Percentiles rank a stretch among this genome's conserved stretches.
phyloP scores from a whole-genome alignment of 768 basidiomycete species.

The Termitomyces titanicus region DNA sequence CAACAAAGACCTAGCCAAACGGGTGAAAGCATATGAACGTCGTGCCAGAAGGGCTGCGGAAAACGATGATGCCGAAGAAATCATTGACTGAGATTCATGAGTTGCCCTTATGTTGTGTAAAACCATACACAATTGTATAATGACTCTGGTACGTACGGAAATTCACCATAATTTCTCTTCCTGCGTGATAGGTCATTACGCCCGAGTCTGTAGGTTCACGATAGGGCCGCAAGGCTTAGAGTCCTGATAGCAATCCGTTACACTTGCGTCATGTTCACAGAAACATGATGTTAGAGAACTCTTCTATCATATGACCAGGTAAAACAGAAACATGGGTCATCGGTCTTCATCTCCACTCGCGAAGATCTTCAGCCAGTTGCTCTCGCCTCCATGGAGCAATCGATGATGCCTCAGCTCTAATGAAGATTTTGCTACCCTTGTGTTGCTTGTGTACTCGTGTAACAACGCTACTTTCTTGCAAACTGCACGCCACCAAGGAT shows the following conservation, averaged over 20 bases:
- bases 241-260: background rate
- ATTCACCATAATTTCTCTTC: constrained; percentile 1
- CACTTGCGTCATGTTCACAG: constrained; percentile 7
- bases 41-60: constrained; percentile 47
- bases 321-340: constrained; percentile 9
- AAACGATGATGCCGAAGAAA: constrained; percentile 58
- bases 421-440: background rate
- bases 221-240: background rate
- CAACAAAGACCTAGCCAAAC: constrained; percentile 60
- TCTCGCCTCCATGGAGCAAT: constrained; percentile 5
- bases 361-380: background rate
- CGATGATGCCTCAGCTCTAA: background rate
- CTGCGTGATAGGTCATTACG: background rate
- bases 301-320: constrained; percentile 7
- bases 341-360: constrained; percentile 4
- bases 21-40: constrained; percentile 55
- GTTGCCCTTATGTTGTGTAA: background rate
- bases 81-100: constrained; percentile 35
- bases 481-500: constrained; percentile 7
- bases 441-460: background rate
- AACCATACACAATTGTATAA: constrained; percentile 9
- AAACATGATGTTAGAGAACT: constrained; percentile 7
- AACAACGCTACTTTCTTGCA: background rate
- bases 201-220: background rate
- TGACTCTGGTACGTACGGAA: constrained; percentile 2